Base-by-base conservation (phyloP, 306 rosid genomes). In the Begonia fuchsioides region DNA sequence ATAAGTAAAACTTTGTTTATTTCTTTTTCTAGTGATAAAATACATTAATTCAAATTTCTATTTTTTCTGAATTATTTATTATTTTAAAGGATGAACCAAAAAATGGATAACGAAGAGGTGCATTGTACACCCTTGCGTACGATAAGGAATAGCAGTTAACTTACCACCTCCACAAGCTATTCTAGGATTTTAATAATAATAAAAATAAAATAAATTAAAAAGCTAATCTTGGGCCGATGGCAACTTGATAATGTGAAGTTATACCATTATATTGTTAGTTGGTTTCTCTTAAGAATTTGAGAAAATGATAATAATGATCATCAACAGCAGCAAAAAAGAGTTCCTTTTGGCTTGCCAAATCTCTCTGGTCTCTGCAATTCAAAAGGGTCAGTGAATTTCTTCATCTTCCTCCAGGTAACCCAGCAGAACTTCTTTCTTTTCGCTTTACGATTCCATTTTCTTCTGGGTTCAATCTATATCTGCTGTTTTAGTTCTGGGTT, bases 141-240 rank as follows among this genome's bases (percentile, higher is more conserved):
- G 17, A 13, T 10, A 10, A 44, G 60, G 60, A 56, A 15, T 26
- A 45, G 45, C 52, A 56, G 44, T 41, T 45, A 26, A 45, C 15
- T 56, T 32, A 14, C 60, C 52, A 56, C 32, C 52, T 56, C 52
- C 45, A 56, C 52, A 56, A 56, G 44, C 60, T 56, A 56, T 45
- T 56, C 60, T 56, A 43, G 60, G 60, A 51, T 35, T 56, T 26
- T 26, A 26, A 26, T 4, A 26, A 26, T 26, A 26, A 26, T 0
- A 26, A 26, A 26, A 26, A 26, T 4, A 26, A 5, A 26, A 26
- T n/a, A n/a, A n/a, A n/a, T n/a, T n/a, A n/a, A n/a, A n/a, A n/a
- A n/a, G n/a, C n/a, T n/a, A n/a, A n/a, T 26, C 35, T 26, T 26
- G 35, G 49, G 13, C 10, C 1, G 60, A 44, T 56, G 43, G 35